These are phyloP conservation scores for Penicillium sumatraense DNA, from an alignment of 2,329 filamentous ascomycete species.

Conservation along the genomic window DNA sequence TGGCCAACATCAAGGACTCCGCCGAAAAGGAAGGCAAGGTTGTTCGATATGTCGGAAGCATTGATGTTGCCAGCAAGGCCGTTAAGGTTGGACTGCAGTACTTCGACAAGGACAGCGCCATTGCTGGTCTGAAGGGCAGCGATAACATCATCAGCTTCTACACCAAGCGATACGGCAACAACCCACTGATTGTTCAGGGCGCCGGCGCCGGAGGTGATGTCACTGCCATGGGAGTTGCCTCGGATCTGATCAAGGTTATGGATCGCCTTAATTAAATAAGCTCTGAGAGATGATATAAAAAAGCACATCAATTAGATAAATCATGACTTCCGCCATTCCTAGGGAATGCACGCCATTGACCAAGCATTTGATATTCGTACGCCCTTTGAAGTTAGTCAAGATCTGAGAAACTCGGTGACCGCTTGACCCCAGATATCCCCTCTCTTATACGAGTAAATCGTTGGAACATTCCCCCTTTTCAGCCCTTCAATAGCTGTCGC, in stretches of 20 bases:
- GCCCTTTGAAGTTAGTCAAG: neutral
- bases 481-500: conserved; percentile 65
- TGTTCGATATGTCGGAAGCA: conserved; percentile 89
- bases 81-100: conserved; percentile 93
- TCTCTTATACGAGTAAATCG: conserved; percentile 62
- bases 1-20: conserved; percentile 85
- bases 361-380: neutral
- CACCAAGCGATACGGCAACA: conserved; percentile 88
- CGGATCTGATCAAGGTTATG: conserved; percentile 87
- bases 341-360: no score
- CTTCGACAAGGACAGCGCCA: conserved; percentile 85
- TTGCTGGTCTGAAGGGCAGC: conserved; percentile 92
- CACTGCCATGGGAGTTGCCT: conserved; percentile 97
- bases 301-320: conserved; percentile 22
- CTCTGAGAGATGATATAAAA: conserved; percentile 6
- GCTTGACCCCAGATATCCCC: conserved; percentile 61
- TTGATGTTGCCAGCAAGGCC: conserved; percentile 78
- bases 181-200: conserved; percentile 92
- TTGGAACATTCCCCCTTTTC: conserved; percentile 59
- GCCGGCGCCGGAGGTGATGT: conserved; percentile 93
- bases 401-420: conserved; percentile 56
- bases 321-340: no score
- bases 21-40: conserved; percentile 89
- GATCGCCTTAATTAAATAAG: conserved; percentile 63
- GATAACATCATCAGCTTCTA: conserved; percentile 99